Base-by-base conservation (phyloP, 2,329 filamentous ascomycete genomes). In the Dactylonectria macrodidyma region DNA sequence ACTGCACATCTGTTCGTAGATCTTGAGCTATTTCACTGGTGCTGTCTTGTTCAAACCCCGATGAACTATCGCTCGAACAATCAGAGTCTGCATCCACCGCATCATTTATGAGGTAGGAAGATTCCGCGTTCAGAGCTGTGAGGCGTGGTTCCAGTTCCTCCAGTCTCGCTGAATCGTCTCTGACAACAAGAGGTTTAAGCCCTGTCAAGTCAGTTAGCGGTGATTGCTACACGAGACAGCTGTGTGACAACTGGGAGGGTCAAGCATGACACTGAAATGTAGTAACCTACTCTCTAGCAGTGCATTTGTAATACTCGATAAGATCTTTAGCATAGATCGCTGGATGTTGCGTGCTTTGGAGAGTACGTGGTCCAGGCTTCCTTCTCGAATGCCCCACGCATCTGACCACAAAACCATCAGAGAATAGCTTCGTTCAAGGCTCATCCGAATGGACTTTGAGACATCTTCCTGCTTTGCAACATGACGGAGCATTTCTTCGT, bases 1-100 rank as follows among this genome's bases (percentile, higher is more conserved):
- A 66, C 33, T 36, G 26, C 8, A 50, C 44, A 19, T 66, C 63
- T 3, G 41, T 62, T 30, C 51, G 50, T 4, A 66, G 34, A 24
- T 66, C 63, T 9, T 66, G 24, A 2, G 44, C 44, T 1, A 66
- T 30, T 14, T 66, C 63, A 8, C n/a, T 14, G 3, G n/a, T 44
- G n/a, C 7, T 9, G n/a, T 44, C 41, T 1, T 7, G 3, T 8
- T 19, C 41, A 44, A 44, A 44, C 6, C n/a, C 41, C 41, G 16
- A 44, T 8, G 41, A 44, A 3, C 41, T n/a, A n/a, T 44, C 41
- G 16, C 41, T 44, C 41, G 41, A 44, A 44, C 14, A 44, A n/a
- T 44, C 41, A 8, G 41, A 44, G 16, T 24, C 3, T 3, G 11
- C 24, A 9, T 36, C 58, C 16, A n/a, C 8, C 7, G 3, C 14